A percentile compares a stretch with the other conserved stretches of the same genome.
These are phyloP conservation scores for Panicum hallii DNA, from an alignment of 202 grass and related monocot genomes.

Conservation along the genomic window DNA sequence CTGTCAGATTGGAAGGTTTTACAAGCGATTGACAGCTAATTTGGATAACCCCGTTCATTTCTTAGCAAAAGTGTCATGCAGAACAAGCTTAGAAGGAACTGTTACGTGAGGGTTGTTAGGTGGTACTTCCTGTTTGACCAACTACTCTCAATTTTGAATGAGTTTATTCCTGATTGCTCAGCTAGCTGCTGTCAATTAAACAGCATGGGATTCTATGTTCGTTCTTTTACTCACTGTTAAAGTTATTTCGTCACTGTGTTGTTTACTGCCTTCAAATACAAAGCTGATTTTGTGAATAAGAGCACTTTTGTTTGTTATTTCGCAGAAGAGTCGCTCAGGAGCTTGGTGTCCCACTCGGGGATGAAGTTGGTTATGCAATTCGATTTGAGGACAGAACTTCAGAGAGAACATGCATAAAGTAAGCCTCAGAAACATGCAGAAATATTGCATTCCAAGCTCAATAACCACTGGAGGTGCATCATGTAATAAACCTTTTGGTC, in stretches of 20 bases:
- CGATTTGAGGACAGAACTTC: constrained; percentile 98
- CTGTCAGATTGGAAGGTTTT: neutral
- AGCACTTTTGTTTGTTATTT: constrained; percentile 40
- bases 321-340: constrained; percentile 90
- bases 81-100: constrained; percentile 10
- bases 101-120: neutral
- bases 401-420: constrained; percentile 89
- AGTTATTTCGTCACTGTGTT: constrained; percentile 3
- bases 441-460: neutral
- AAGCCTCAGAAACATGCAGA: constrained; percentile 35
- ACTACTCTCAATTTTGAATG: constrained; percentile 15
- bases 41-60: neutral
- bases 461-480: neutral
- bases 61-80: neutral
- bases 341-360: constrained; percentile 77
- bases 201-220: neutral
- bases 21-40: neutral
- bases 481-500: neutral
- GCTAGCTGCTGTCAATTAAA: constrained; percentile 1
- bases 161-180: neutral
- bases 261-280: neutral
- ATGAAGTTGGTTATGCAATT: constrained; percentile 95
- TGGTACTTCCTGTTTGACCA: neutral
- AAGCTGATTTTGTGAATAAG: constrained; percentile 9
- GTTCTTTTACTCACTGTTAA: neutral